Conservation (phyloP, 2,329 filamentous ascomycete species). For the Neopestalotiopsis rosae region DNA sequence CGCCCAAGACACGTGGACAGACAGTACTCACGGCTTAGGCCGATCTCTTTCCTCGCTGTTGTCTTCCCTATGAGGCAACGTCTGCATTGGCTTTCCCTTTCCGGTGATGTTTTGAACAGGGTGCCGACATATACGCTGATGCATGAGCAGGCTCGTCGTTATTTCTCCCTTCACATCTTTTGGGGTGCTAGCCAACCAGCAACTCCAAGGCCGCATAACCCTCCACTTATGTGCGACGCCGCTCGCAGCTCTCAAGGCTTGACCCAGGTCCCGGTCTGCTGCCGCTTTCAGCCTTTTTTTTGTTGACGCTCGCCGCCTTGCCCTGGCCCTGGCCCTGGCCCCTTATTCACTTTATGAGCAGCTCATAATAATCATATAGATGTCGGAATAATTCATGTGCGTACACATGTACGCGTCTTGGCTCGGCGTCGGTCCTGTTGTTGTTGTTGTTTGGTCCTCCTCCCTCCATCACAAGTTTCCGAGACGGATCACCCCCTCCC, state of each 20-base stretch:
- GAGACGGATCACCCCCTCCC: neutral
- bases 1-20: neutral
- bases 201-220: neutral
- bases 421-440: neutral
- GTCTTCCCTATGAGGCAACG: neutral
- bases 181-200: too few species aligned
- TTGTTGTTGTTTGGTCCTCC: neutral
- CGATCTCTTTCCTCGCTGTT: constrained; percentile 3
- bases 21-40: neutral
- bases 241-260: neutral
- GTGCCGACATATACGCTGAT: neutral
- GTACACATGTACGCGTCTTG: constrained; percentile 2
- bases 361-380: neutral
- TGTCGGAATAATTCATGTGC: neutral
- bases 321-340: neutral
- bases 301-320: neutral
- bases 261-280: neutral
- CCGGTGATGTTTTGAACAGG: neutral
- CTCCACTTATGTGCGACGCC: constrained; percentile 1
- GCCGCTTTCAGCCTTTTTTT: constrained; percentile 1
- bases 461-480: neutral
- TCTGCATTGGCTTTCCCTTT: constrained; percentile 7
- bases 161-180: neutral
- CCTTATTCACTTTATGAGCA: neutral
- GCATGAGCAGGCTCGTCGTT: neutral